phyloP scores from a whole-genome alignment of 1,284 basidiomycete species.

The Thecaphora frezii region DNA sequence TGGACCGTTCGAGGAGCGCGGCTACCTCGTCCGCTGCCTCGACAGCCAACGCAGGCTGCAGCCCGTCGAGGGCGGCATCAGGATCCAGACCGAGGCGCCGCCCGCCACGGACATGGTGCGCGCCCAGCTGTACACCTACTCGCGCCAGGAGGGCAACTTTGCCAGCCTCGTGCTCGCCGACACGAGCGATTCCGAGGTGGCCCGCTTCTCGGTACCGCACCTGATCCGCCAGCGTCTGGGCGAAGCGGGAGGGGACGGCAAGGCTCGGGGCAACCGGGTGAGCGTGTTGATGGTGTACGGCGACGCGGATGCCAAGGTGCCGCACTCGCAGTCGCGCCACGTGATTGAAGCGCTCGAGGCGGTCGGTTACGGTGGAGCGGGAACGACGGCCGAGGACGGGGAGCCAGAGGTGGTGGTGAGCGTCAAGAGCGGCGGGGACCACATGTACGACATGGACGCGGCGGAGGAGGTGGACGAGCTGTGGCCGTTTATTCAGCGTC shows the following conservation, averaged over 20 bases:
- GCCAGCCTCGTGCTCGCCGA: slow-evolving; percentile 23
- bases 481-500: slow-evolving; percentile 6
- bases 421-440: slow-evolving; percentile 26
- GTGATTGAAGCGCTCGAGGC: slow-evolving; percentile 28
- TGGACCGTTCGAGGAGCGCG: slow-evolving; percentile 13
- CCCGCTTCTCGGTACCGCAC: slow-evolving; percentile 19
- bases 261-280: not conserved
- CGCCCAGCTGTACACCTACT: slow-evolving; percentile 38
- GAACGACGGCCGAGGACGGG: not conserved
- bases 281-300: slow-evolving; percentile 36
- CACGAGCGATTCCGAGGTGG: slow-evolving; percentile 5
- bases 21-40: slow-evolving; percentile 23
- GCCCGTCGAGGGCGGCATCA: not conserved
- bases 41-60: slow-evolving; percentile 11
- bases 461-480: slow-evolving; percentile 21
- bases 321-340: slow-evolving; percentile 31
- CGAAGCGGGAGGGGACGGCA: slow-evolving; percentile 1
- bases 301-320: slow-evolving; percentile 34
- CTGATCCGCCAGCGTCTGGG: slow-evolving; percentile 7
- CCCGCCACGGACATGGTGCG: slow-evolving; percentile 25
- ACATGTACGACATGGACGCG: slow-evolving; percentile 33
- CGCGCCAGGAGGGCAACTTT: slow-evolving; percentile 38
- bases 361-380: slow-evolving; percentile 12
- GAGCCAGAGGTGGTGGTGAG: slow-evolving; percentile 6
- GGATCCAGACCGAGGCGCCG: slow-evolving; percentile 28